A percentile compares a stretch with the other conserved stretches of the same genome.
Conservation (phyloP, 495 filamentous ascomycete species). For the Lasiosphaeria miniovina region DNA sequence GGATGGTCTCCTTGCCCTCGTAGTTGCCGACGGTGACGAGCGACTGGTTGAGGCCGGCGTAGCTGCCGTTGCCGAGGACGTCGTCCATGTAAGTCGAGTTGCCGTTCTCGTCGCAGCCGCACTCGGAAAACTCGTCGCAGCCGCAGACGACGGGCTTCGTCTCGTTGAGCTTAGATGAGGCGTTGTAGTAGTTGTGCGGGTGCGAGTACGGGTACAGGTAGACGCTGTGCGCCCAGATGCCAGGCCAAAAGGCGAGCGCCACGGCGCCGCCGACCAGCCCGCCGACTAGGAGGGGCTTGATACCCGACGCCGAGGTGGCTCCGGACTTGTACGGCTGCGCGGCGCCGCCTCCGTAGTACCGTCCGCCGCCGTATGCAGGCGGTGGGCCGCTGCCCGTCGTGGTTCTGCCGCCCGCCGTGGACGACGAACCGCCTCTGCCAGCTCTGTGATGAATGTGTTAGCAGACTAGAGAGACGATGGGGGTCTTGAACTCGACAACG, state of each 20-base stretch:
- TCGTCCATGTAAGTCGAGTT: slow-evolving; percentile 54
- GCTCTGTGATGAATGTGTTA: slow-evolving; percentile 5
- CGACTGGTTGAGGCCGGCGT: slow-evolving; percentile 57
- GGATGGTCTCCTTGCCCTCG: slow-evolving; percentile 72
- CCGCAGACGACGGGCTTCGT: slow-evolving; percentile 70
- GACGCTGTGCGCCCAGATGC: slow-evolving; percentile 58
- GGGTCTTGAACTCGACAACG: neutral
- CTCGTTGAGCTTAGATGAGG: slow-evolving; percentile 55
- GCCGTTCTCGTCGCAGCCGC: slow-evolving; percentile 79
- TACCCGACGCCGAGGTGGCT: slow-evolving; percentile 52
- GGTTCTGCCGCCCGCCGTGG: slow-evolving; percentile 63
- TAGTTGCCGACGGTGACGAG: slow-evolving; percentile 60
- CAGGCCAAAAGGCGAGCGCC: slow-evolving; percentile 57
- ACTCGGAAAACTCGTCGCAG: slow-evolving; percentile 66
- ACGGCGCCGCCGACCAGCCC: slow-evolving; percentile 53
- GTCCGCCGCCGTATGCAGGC: slow-evolving; percentile 61
- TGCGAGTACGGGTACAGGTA: slow-evolving; percentile 68
- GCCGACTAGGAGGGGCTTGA: slow-evolving; percentile 55
- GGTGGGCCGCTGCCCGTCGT: slow-evolving; percentile 60
- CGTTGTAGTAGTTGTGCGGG: slow-evolving; percentile 62
- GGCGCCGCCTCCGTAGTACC: slow-evolving; percentile 78
- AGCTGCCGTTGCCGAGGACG: slow-evolving; percentile 64
- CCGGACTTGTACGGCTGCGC: slow-evolving; percentile 66
- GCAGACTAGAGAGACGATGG: neutral
- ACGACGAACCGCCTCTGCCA: slow-evolving; percentile 33